These are phyloP conservation scores for Ogataea zsoltii DNA, from an alignment of 805 yeast genomes.

Conservation along the genomic window DNA sequence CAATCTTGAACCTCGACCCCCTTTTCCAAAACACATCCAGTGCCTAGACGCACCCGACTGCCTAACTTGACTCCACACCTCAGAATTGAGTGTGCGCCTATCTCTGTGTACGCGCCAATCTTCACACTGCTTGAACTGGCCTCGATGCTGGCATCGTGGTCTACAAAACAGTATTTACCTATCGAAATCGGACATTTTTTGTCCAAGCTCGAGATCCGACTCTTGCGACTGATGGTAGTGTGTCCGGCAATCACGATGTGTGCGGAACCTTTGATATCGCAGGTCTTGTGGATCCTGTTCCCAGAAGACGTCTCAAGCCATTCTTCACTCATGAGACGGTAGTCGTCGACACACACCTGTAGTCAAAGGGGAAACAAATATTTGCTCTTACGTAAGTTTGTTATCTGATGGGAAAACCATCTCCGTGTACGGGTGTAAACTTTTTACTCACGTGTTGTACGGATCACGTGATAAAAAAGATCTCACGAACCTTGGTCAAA, in stretches of 20 bases:
- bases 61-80: slow-evolving; percentile 43
- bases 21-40: slow-evolving; percentile 38
- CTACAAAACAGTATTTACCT: slow-evolving; percentile 49
- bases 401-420: no score
- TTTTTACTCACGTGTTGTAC: no score
- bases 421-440: no score
- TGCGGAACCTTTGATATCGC: slow-evolving; percentile 44
- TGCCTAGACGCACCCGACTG: slow-evolving; percentile 49
- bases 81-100: slow-evolving; percentile 39
- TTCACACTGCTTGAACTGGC: slow-evolving; percentile 38
- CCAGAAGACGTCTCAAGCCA: slow-evolving; percentile 56
- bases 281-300: slow-evolving; percentile 47
- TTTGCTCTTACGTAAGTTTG: background rate
- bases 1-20: slow-evolving; percentile 50
- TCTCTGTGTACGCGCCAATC: slow-evolving; percentile 48
- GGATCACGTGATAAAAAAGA: no score
- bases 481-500: no score
- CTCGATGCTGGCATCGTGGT: slow-evolving; percentile 28
- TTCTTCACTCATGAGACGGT: background rate
- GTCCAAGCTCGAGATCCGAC: slow-evolving; percentile 16
- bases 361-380: no score
- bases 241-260: slow-evolving; percentile 48
- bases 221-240: slow-evolving; percentile 42
- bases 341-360: background rate
- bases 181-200: slow-evolving; percentile 30